These are phyloP conservation scores for Claviceps quebecensis DNA, from an alignment of 2,329 filamentous ascomycete genomes.

Conservation along the genomic window DNA sequence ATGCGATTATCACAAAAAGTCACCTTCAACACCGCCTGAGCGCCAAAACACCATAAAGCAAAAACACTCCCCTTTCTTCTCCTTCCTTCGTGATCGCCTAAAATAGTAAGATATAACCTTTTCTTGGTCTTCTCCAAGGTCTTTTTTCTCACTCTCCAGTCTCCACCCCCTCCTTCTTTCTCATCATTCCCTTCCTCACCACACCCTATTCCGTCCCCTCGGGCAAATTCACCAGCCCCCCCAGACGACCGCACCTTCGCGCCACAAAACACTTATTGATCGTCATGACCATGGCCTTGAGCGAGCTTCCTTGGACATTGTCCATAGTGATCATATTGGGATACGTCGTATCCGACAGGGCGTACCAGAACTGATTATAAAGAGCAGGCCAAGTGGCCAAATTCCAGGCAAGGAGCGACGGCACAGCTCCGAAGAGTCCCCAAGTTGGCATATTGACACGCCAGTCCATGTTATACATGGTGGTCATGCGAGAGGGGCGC, in stretches of 20 bases:
- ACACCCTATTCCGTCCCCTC: not conserved
- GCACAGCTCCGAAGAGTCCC: not conserved
- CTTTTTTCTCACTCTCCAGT: not conserved
- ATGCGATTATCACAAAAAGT: no score
- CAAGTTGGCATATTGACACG: constrained; percentile 11
- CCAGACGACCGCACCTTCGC: constrained; percentile 12
- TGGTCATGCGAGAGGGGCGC: constrained; percentile 6
- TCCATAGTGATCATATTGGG: constrained; percentile 22
- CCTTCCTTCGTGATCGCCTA: no score
- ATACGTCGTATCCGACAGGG: constrained; percentile 11
- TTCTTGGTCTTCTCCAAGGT: no score
- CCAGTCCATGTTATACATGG: constrained; percentile 15
- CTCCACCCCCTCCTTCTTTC: not conserved
- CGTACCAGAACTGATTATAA: constrained; percentile 13
- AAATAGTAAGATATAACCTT: no score
- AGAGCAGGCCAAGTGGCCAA: constrained; percentile 10
- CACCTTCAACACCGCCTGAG: no score
- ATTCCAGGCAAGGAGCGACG: constrained; percentile 8
- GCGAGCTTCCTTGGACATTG: constrained; percentile 12
- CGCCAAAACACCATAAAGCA: no score
- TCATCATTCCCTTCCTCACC: not conserved
- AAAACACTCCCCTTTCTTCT: no score
- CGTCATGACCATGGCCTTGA: constrained; percentile 13
- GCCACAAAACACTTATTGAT: constrained; percentile 19
- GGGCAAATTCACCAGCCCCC: constrained; percentile 8